Conservation (phyloP, 768 basidiomycete genomes). For the Termitomyces sp. region DNA sequence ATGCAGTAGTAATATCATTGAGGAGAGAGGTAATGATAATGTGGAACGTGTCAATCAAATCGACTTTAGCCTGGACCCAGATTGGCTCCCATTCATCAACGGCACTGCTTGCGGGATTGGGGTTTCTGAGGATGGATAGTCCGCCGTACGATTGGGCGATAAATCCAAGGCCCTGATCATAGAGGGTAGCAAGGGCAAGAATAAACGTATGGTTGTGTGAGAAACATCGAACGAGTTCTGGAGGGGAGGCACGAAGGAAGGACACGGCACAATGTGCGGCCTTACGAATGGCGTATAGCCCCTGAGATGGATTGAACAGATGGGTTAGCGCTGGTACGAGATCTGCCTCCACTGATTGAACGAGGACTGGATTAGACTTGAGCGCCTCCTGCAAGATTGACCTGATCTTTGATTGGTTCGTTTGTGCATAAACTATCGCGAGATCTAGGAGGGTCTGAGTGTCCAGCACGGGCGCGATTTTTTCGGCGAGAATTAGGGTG, state of each 20-base stretch:
- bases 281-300: slow-evolving; percentile 65
- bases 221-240: slow-evolving; percentile 48
- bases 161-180: slow-evolving; percentile 53
- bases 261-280: slow-evolving; percentile 51
- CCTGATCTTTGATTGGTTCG: slow-evolving; percentile 40
- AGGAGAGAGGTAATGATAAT: slow-evolving; percentile 49
- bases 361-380: slow-evolving; percentile 26
- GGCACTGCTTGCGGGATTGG: slow-evolving; percentile 21
- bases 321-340: slow-evolving; percentile 56
- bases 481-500: slow-evolving; percentile 55
- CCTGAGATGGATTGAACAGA: slow-evolving; percentile 43
- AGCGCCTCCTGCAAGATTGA: slow-evolving; percentile 40
- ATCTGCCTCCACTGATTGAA: slow-evolving; percentile 34
- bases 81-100: slow-evolving; percentile 67
- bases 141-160: slow-evolving; percentile 65
- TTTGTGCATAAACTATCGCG: slow-evolving; percentile 49
- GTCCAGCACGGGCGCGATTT: slow-evolving; percentile 45
- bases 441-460: slow-evolving; percentile 60
- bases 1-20: slow-evolving; percentile 40
- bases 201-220: slow-evolving; percentile 49
- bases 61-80: slow-evolving; percentile 72
- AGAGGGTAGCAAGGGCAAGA: slow-evolving; percentile 53
- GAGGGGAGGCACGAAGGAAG: slow-evolving; percentile 50
- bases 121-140: slow-evolving; percentile 26
- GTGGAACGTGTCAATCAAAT: slow-evolving; percentile 68